Conservation (phyloP, 2,329 filamentous ascomycete genomes). For the Ophiosphaerella narmari region DNA sequence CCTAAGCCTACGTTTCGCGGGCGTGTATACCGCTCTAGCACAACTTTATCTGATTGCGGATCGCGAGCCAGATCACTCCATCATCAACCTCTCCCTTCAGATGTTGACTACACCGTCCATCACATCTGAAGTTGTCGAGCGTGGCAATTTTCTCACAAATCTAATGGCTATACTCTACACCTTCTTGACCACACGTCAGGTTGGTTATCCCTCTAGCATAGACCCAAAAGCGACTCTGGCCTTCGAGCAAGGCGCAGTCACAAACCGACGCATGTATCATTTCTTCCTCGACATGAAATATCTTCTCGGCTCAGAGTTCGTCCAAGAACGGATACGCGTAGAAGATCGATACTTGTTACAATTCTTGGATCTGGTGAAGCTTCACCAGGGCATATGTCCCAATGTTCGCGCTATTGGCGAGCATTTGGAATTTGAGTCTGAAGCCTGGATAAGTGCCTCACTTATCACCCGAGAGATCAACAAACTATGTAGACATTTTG, state of each 20-base stretch:
- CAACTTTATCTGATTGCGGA: constrained; percentile 96
- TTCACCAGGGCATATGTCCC: constrained; percentile 96
- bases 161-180: constrained; percentile 97
- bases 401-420: constrained; percentile 91
- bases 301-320: constrained; percentile 84
- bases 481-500: constrained; percentile 83
- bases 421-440: constrained; percentile 97
- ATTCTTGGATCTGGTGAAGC: constrained; percentile 91
- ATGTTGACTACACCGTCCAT: constrained; percentile 97
- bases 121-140: constrained; percentile 90
- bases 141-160: constrained; percentile 93
- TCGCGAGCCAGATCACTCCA: constrained; percentile 94
- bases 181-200: constrained; percentile 93
- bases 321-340: constrained; percentile 80
- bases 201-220: constrained; percentile 89
- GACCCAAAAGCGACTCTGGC: constrained; percentile 83
- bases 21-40: constrained; percentile 88
- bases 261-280: constrained; percentile 93
- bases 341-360: constrained; percentile 90
- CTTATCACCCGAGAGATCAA: constrained; percentile 95
- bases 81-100: constrained; percentile 95
- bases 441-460: constrained; percentile 96
- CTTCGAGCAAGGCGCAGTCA: constrained; percentile 92
- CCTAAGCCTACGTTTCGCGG: constrained; percentile 89
- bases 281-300: constrained; percentile 96